phyloP scores from a whole-genome alignment of 495 filamentous ascomycete genomes.

The Trichoderma erinaceum region DNA sequence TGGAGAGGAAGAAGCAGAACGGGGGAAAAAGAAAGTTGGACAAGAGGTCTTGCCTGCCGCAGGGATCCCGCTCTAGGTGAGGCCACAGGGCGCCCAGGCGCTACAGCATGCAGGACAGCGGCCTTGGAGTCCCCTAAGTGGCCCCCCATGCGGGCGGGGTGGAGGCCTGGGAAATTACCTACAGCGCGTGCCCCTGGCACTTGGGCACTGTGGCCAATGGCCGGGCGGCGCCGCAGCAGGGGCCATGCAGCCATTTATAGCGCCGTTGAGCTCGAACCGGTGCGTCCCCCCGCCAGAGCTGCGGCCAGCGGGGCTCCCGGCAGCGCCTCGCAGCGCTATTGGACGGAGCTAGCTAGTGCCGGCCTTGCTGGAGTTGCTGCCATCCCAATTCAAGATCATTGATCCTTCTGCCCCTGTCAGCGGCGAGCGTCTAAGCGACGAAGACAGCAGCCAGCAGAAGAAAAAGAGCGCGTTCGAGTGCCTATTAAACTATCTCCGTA shows the following conservation, averaged over 20 bases:
- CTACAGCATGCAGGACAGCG: conserved; percentile 13
- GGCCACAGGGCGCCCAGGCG: background rate
- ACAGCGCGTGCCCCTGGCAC: conserved; percentile 12
- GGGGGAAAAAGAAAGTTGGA: background rate
- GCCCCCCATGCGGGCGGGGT: background rate
- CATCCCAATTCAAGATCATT: too few species aligned
- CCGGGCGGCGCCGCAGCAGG: background rate
- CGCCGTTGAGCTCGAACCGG: background rate
- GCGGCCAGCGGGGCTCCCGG: background rate
- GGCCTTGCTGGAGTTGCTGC: too few species aligned
- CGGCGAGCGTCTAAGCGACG: too few species aligned
- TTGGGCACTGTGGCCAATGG: background rate
- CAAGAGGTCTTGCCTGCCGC: background rate
- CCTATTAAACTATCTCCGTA: too few species aligned
- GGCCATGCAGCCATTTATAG: conserved; percentile 1
- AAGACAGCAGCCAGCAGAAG: too few species aligned
- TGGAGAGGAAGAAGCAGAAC: conserved; percentile 1
- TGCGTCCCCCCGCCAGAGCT: background rate
- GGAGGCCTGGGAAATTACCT: conserved; percentile 10
- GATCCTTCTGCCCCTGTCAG: too few species aligned
- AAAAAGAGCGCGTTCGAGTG: too few species aligned
- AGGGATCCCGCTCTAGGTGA: background rate
- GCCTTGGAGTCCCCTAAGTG: conserved; percentile 5
- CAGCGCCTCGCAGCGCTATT: background rate
- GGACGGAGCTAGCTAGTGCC: background rate